A percentile compares a stretch with the other conserved stretches of the same genome.
Conservation (phyloP, 176 grass and related monocot species). For the Bothriochloa decipiens region DNA sequence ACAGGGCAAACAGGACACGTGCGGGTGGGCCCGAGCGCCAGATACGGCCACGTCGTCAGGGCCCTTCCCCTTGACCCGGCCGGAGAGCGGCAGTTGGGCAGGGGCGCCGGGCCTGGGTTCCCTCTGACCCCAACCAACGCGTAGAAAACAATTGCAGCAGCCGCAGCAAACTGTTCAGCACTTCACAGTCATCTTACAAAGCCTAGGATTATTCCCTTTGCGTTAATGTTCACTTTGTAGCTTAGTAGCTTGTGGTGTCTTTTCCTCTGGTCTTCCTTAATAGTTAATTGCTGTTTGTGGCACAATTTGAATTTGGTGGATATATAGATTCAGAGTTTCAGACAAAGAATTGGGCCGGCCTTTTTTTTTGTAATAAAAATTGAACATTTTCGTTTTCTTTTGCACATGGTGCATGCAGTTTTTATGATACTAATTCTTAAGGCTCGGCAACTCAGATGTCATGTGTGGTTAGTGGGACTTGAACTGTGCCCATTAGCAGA, state of each 20-base stretch:
- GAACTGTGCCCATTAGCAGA: too few relatives aligned
- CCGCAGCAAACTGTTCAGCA: slow-evolving; percentile 8
- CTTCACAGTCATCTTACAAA: neutral
- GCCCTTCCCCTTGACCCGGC: slow-evolving; percentile 67
- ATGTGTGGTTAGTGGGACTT: too few relatives aligned
- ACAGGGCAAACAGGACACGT: slow-evolving; percentile 41
- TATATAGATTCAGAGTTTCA: neutral
- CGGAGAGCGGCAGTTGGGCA: slow-evolving; percentile 35
- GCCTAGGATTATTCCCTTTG: slow-evolving; percentile 3
- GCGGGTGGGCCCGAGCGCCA: slow-evolving; percentile 29
- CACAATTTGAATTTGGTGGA: neutral
- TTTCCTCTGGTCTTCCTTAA: slow-evolving; percentile 31
- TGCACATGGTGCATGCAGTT: neutral
- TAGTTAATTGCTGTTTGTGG: neutral
- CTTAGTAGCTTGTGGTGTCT: neutral
- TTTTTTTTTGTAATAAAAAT: neutral
- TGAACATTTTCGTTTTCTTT: too few relatives aligned
- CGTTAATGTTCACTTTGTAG: slow-evolving; percentile 22
- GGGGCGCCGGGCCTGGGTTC: slow-evolving; percentile 69
- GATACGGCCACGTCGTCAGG: slow-evolving; percentile 51
- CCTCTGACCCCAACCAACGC: slow-evolving; percentile 54
- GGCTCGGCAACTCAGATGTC: neutral
- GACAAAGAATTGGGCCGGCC: neutral
- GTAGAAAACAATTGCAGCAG: slow-evolving; percentile 36
- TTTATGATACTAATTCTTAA: neutral